phyloP scores from a whole-genome alignment of 768 basidiomycete genomes.

The Boletus subparvulus region DNA sequence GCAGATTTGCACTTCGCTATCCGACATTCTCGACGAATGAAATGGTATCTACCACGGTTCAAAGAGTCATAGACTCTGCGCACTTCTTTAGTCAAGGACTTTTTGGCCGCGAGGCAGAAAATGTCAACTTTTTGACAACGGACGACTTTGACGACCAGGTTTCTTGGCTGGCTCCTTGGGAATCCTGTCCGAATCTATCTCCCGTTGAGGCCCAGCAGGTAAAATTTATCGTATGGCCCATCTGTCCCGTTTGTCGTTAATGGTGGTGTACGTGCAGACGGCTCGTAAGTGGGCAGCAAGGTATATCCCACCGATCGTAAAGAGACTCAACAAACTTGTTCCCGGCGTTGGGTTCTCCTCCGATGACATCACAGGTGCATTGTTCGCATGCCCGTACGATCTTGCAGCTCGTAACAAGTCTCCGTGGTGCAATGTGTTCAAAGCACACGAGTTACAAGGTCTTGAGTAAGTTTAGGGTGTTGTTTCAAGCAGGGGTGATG shows the following conservation, averaged over 20 bases:
- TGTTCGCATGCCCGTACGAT: conserved; percentile 44
- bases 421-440: conserved; percentile 44
- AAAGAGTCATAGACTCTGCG: conserved; percentile 40
- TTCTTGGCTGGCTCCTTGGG: conserved; percentile 42
- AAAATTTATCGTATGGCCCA: not conserved
- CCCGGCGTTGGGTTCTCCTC: conserved; percentile 34
- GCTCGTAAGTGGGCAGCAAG: conserved; percentile 31
- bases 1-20: conserved; percentile 23
- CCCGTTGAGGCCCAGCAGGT: not conserved
- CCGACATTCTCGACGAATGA: conserved; percentile 18
- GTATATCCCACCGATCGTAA: conserved; percentile 38
- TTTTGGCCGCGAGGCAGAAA: conserved; percentile 33
- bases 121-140: conserved; percentile 30
- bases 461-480: conserved; percentile 34
- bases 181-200: conserved; percentile 30
- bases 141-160: conserved; percentile 34
- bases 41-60: conserved; percentile 12
- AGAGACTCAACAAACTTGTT: conserved; percentile 35
- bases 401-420: conserved; percentile 35
- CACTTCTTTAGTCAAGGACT: conserved; percentile 41
- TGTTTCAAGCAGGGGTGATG: not conserved
- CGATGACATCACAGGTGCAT: conserved; percentile 37
- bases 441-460: conserved; percentile 29
- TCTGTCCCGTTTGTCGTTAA: not conserved
- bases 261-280: not conserved